Base-by-base conservation (phyloP, 768 basidiomycete species). In the Kondoa malvinella region DNA sequence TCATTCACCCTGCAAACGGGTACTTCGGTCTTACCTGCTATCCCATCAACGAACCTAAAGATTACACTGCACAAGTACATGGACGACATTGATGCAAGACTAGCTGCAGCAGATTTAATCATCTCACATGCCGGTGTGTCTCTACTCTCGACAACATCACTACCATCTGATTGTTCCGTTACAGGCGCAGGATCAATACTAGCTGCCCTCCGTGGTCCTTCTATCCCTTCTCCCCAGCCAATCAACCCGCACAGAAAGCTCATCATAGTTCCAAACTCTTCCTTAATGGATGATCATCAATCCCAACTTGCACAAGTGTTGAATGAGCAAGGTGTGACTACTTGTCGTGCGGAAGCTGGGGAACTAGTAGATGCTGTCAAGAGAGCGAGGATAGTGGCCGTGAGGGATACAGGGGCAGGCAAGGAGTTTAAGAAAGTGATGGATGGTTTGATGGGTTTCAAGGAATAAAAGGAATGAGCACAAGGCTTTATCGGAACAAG, bases 161-260 rank as follows among this genome's bases (percentile, higher is more conserved):
- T n/a, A 3, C n/a, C 1, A 60, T 21, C 31, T 26, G 0, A 25
- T 3, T 25, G 14, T 59, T 34, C 27, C 27, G 26, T n/a, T n/a
- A 14, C 69, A 96, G 94, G 94, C 65, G 87, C 94, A 26, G 94
- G 94, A 14, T 95, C 94, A 2, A 92, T 97, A 73, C 81, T 97
- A 32, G 89, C 94, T 58, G 89, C 86, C 12, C 80, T 96, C 61
- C 81, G 91, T 33, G 79, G 65, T 70, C 72, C 33, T 70, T 70
- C 69, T 25, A 70, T 30, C 56, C 65, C 4, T 66, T 71, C 12
- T 25, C n/a, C 32, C 4, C 1, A 27, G n/a, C 58, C 61, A 56
- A 34, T 1, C 17, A 3, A 14, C 33, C 66, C 83, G 63, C 80
- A 81, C 60, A 90, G 87, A 74, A 82, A 83, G 4, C 79, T 99